These are phyloP conservation scores for Annulohypoxylon bovei DNA, from an alignment of 495 filamentous ascomycete genomes.

Conservation along the genomic window DNA sequence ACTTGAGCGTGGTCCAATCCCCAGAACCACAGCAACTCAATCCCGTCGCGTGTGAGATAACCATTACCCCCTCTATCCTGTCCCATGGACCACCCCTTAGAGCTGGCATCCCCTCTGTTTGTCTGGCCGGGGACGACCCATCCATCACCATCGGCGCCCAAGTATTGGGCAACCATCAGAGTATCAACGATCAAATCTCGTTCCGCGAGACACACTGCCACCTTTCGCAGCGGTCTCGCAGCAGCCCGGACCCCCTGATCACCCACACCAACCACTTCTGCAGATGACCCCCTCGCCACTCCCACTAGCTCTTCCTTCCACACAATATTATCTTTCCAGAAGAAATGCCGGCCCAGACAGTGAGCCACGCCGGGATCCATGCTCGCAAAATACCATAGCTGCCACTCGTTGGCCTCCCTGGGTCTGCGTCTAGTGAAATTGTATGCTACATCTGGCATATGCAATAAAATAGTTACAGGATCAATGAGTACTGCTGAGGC, in stretches of 20 bases:
- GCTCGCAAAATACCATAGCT: constrained; percentile 73
- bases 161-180: constrained; percentile 64
- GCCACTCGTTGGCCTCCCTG: constrained; percentile 66
- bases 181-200: constrained; percentile 74
- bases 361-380: constrained; percentile 71
- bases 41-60: constrained; percentile 58
- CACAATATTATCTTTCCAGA: constrained; percentile 73
- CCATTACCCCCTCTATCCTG: constrained; percentile 21
- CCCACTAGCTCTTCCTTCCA: constrained; percentile 69
- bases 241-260: constrained; percentile 9
- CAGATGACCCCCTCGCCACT: constrained; percentile 16
- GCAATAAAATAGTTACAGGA: constrained; percentile 71
- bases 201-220: constrained; percentile 65
- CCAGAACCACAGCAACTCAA: constrained; percentile 71
- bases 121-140: constrained; percentile 20
- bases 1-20: constrained; percentile 74
- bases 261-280: constrained; percentile 29
- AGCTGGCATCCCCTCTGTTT: constrained; percentile 26
- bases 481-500: constrained; percentile 66
- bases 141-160: constrained; percentile 52
- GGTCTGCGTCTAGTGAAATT: constrained; percentile 71
- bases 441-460: constrained; percentile 75
- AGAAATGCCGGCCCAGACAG: constrained; percentile 68
- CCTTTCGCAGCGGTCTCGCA: constrained; percentile 44
- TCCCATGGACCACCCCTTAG: constrained; percentile 22